Percentiles rank a stretch among this genome's conserved stretches.
Evolutionary conservation across 2,329 filamentous ascomycete species (phyloP).

Genomic region (Pestalotiopsis sp.): DNA sequence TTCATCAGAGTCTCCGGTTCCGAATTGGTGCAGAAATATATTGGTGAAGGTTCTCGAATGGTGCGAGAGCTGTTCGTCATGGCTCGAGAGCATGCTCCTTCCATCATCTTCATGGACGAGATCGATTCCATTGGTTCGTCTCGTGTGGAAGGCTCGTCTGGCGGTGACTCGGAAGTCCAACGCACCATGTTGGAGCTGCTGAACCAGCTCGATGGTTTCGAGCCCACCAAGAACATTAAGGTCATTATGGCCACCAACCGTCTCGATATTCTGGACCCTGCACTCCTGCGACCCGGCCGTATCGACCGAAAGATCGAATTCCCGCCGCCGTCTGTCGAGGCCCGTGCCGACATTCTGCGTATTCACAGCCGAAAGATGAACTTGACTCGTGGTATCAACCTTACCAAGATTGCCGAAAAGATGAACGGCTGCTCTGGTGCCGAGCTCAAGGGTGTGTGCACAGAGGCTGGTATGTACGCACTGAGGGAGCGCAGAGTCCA

Average conservation of each 20-base stretch:
- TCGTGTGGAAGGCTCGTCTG: conserved; percentile 91
- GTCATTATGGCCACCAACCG: conserved; percentile 99
- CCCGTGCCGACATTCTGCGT: conserved; percentile 93
- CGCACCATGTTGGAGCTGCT: conserved; percentile 97
- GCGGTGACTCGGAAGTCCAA: conserved; percentile 96
- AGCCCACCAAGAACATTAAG: conserved; percentile 99
- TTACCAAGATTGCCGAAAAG: conserved; percentile 98
- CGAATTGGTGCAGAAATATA: conserved; percentile 98
- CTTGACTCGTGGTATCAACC: conserved; percentile 92
- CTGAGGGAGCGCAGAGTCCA: conserved; percentile 93
- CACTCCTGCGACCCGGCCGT: conserved; percentile 89
- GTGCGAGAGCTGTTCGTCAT: conserved; percentile 99
- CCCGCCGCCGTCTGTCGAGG: conserved; percentile 93
- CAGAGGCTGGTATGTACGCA: conserved; percentile 98
- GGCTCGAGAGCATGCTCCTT: conserved; percentile 96
- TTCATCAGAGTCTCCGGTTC: conserved; percentile 97
- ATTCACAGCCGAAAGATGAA: conserved; percentile 99
- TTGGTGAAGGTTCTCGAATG: conserved; percentile 97
- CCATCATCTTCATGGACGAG: conserved; percentile 99
- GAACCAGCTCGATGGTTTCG: conserved; percentile 98
- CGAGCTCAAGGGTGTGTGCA: conserved; percentile 98
- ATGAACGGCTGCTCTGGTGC: conserved; percentile 99
- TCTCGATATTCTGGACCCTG: conserved; percentile 94
- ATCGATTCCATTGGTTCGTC: conserved; percentile 99
- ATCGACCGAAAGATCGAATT: conserved; percentile 99